Evolutionary conservation across 83 land plant species (phyloP).

Genomic region (Isoetes engelmannii): DNA sequence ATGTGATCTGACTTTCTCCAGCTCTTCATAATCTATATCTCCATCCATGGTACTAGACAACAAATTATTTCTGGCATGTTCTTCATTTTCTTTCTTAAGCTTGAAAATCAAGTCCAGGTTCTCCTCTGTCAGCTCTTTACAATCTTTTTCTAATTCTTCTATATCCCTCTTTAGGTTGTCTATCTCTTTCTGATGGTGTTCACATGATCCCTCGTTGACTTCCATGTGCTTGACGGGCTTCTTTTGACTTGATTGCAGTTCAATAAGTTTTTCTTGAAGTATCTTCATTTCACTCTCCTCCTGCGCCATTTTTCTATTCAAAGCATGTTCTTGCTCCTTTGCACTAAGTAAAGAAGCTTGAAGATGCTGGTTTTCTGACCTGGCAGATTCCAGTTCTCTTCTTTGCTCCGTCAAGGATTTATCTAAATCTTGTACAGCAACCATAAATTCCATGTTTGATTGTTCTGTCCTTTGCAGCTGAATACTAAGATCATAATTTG

Average conservation of each 20-base stretch:
- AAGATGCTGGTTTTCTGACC: too few species aligned
- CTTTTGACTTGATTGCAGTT: not conserved
- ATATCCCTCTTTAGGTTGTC: conserved; percentile 1
- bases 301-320: too few species aligned
- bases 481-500: conserved; percentile 52
- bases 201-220: not conserved
- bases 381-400: conserved; percentile 7
- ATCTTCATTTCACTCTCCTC: too few species aligned
- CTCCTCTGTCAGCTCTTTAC: conserved; percentile 23
- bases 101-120: conserved; percentile 33
- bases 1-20: too few species aligned
- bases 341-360: too few species aligned
- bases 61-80: not conserved
- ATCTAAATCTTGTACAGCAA: conserved; percentile 71
- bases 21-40: too few species aligned
- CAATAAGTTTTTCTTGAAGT: too few species aligned
- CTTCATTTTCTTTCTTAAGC: conserved; percentile 33
- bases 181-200: not conserved
- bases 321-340: too few species aligned
- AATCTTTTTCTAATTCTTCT: conserved; percentile 53
- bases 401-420: conserved; percentile 49
- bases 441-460: conserved; percentile 70
- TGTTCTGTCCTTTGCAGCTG: conserved; percentile 86
- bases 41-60: too few species aligned
- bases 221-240: not conserved